A percentile compares a stretch with the other conserved stretches of the same genome.
Evolutionary conservation across 805 yeast species (phyloP).

Genomic region (Peterozyma xylosa): DNA sequence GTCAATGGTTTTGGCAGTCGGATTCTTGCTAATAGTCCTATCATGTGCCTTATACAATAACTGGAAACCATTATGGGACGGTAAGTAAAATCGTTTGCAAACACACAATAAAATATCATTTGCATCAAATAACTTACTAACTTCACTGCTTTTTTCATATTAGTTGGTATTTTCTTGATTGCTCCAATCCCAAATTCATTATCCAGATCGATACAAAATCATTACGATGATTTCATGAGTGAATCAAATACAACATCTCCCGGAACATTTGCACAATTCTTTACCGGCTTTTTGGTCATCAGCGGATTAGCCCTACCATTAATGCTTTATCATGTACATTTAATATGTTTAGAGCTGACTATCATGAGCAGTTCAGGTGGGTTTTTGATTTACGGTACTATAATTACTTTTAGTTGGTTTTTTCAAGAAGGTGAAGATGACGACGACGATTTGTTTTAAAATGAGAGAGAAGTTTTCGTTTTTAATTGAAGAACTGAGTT

Average conservation of each 20-base stretch:
- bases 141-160: constrained; percentile 2
- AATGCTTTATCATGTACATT: constrained; percentile 20
- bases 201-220: constrained; percentile 14
- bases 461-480: not conserved
- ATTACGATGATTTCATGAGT: constrained; percentile 22
- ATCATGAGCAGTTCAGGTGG: constrained; percentile 81
- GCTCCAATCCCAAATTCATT: constrained; percentile 28
- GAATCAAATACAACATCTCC: constrained; percentile 16
- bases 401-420: constrained; percentile 73
- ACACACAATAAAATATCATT: not conserved
- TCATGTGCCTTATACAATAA: constrained; percentile 83
- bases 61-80: constrained; percentile 83
- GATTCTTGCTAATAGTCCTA: constrained; percentile 79
- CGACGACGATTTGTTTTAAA: constrained; percentile 21
- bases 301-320: constrained; percentile 25
- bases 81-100: constrained; percentile 22
- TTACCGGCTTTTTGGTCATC: constrained; percentile 24
- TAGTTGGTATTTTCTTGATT: constrained; percentile 21
- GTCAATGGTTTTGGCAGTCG: constrained; percentile 74
- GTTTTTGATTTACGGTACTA: constrained; percentile 71
- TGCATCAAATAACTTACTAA: no score
- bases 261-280: constrained; percentile 18
- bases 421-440: constrained; percentile 51
- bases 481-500: no score
- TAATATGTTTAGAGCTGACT: constrained; percentile 15